Evolutionary conservation across 306 rosid species (phyloP).

Genomic region (Lupinus albus): DNA sequence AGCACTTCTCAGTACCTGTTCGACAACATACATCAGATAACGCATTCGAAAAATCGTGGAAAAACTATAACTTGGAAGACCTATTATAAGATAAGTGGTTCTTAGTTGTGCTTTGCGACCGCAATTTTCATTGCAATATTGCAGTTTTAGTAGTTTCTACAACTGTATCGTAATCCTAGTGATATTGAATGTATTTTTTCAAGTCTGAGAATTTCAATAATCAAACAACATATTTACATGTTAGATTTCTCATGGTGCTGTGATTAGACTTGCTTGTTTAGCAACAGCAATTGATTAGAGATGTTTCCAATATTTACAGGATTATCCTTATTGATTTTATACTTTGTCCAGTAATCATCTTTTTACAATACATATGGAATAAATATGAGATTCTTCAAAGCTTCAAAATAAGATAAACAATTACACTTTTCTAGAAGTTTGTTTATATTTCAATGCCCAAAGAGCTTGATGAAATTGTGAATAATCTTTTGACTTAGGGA

Average conservation of each 20-base stretch:
- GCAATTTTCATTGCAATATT: too few relatives aligned
- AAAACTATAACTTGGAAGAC: too few relatives aligned
- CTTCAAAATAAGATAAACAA: background rate
- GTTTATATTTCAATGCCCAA: background rate
- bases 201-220: too few relatives aligned
- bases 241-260: background rate
- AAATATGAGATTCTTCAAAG: background rate
- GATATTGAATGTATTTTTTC: too few relatives aligned
- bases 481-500: background rate
- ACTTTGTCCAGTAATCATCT: background rate
- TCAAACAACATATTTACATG: background rate
- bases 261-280: background rate
- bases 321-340: background rate
- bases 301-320: background rate
- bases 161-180: too few relatives aligned
- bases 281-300: background rate
- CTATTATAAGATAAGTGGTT: background rate
- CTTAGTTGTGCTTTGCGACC: too few relatives aligned
- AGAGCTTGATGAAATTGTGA: background rate
- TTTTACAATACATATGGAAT: too few relatives aligned
- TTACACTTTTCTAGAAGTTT: background rate
- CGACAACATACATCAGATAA: background rate
- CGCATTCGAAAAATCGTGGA: background rate
- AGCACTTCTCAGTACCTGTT: constrained; percentile 67
- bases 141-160: too few relatives aligned